These are phyloP conservation scores for Calocybe cyanea DNA, from an alignment of 768 basidiomycete species.

Conservation along the genomic window DNA sequence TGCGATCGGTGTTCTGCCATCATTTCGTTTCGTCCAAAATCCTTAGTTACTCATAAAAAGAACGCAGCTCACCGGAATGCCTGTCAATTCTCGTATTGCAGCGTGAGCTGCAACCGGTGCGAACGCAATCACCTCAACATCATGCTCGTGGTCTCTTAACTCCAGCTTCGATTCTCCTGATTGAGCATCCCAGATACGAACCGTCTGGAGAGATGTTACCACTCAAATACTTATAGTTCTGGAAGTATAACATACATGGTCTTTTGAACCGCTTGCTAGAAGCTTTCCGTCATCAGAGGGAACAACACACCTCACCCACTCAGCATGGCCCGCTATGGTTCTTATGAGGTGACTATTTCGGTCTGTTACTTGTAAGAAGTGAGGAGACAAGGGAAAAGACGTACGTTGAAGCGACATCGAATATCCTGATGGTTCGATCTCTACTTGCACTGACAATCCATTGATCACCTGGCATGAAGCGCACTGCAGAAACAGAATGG, in stretches of 20 bases:
- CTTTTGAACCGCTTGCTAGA: constrained; percentile 79
- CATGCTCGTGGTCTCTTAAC: constrained; percentile 84
- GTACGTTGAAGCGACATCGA: constrained; percentile 84
- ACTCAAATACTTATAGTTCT: constrained; percentile 5
- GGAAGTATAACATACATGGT: constrained; percentile 57
- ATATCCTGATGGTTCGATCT: constrained; percentile 82
- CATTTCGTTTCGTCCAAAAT: constrained; percentile 8
- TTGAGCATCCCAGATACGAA: constrained; percentile 69
- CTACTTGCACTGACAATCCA: constrained; percentile 83
- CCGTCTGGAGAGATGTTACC: constrained; percentile 49
- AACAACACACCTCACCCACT: constrained; percentile 76
- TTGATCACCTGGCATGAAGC: constrained; percentile 83
- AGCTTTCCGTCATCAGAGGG: constrained; percentile 71
- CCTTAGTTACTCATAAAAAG: constrained; percentile 4
- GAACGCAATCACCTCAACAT: constrained; percentile 78
- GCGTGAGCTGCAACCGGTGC: constrained; percentile 73
- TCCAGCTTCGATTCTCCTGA: constrained; percentile 79
- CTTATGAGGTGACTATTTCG: constrained; percentile 63
- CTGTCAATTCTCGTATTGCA: constrained; percentile 74
- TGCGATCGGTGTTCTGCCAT: constrained; percentile 46
- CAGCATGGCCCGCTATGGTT: constrained; percentile 72
- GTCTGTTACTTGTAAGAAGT: constrained; percentile 7
- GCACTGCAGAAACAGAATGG: constrained; percentile 83
- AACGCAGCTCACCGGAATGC: constrained; percentile 51
- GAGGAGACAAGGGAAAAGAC: constrained; percentile 22